Percentiles rank a stretch among this genome's conserved stretches.
Conservation (phyloP, 768 basidiomycete genomes). For the Lactarius quietus region DNA sequence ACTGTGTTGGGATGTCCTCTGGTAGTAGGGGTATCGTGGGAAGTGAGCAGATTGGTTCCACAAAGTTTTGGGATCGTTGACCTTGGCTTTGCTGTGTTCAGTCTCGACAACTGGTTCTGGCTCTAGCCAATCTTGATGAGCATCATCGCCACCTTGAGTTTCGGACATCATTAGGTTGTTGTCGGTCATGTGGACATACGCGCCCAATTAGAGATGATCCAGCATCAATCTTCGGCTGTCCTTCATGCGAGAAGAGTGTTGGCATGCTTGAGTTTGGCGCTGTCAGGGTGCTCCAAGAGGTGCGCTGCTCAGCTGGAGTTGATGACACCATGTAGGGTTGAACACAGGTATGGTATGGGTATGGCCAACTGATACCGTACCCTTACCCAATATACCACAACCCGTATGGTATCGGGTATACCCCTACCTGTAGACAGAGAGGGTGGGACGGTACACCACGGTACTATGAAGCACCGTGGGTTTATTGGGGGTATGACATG, state of each 20-base stretch:
- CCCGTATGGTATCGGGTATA: too few relatives aligned
- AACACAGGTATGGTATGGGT: too few relatives aligned
- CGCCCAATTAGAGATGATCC: conserved; percentile 30
- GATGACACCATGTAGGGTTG: conserved; percentile 41
- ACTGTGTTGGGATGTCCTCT: conserved; percentile 32
- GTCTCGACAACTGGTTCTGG: conserved; percentile 15
- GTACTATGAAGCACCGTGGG: too few relatives aligned
- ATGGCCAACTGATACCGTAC: too few relatives aligned
- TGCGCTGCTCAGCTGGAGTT: conserved; percentile 71
- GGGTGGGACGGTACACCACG: too few relatives aligned
- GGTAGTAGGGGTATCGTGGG: conserved; percentile 24
- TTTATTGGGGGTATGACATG: too few relatives aligned
- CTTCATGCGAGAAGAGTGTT: conserved; percentile 87
- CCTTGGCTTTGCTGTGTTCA: conserved; percentile 18
- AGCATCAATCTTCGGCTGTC: conserved; percentile 66
- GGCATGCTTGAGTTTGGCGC: conserved; percentile 88
- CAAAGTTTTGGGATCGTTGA: conserved; percentile 30
- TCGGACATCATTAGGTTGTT: conserved; percentile 14
- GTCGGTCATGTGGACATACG: conserved; percentile 16
- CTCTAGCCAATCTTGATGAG: conserved; percentile 1
- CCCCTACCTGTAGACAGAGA: too few relatives aligned
- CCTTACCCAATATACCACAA: too few relatives aligned
- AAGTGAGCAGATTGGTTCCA: conserved; percentile 21
- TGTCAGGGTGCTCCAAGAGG: too few relatives aligned
- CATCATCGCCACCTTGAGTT: conserved; percentile 9